Conservation (phyloP, 1,284 basidiomycete species). For the Heterobasidion occidentale region DNA sequence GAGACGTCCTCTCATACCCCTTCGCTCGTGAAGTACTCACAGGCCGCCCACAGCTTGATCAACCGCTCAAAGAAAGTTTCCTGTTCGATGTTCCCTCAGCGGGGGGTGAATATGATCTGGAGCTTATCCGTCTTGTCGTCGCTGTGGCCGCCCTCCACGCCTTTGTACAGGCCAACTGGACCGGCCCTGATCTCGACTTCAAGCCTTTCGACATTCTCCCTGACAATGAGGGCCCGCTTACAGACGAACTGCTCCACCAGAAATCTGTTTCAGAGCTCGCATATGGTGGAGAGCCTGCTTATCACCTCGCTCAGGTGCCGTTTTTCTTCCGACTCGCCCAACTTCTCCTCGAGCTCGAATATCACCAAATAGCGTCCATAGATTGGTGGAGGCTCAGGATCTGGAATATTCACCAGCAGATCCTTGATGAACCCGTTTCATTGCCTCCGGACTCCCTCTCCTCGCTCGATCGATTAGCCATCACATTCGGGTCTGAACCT, state of each 20-base stretch:
- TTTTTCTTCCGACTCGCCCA: conserved; percentile 75
- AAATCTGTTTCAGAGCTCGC: conserved; percentile 75
- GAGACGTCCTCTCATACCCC: conserved; percentile 42
- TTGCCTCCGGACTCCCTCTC: conserved; percentile 42
- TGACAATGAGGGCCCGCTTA: conserved; percentile 26
- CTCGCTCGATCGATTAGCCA: conserved; percentile 41
- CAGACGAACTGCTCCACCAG: conserved; percentile 51
- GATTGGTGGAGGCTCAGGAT: conserved; percentile 81
- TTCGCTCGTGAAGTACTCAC: conserved; percentile 26
- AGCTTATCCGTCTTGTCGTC: conserved; percentile 55
- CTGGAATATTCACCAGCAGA: conserved; percentile 69
- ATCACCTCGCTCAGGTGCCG: conserved; percentile 77
- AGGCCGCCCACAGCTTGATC: conserved; percentile 2
- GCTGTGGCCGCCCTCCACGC: conserved; percentile 81
- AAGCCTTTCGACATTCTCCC: conserved; percentile 44
- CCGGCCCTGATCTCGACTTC: conserved; percentile 81
- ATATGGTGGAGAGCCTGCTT: conserved; percentile 89
- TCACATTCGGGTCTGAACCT: conserved; percentile 31
- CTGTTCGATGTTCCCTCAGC: conserved; percentile 17
- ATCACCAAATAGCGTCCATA: conserved; percentile 36
- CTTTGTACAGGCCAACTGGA: conserved; percentile 96
- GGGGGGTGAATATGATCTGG: conserved; percentile 18
- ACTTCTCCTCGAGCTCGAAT: conserved; percentile 54
- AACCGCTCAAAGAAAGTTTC: conserved; percentile 28
- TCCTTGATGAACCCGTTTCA: conserved; percentile 82